Evolutionary conservation across 192 early-diverging fungal species (phyloP).

Genomic region (Glomus cerebriforme): DNA sequence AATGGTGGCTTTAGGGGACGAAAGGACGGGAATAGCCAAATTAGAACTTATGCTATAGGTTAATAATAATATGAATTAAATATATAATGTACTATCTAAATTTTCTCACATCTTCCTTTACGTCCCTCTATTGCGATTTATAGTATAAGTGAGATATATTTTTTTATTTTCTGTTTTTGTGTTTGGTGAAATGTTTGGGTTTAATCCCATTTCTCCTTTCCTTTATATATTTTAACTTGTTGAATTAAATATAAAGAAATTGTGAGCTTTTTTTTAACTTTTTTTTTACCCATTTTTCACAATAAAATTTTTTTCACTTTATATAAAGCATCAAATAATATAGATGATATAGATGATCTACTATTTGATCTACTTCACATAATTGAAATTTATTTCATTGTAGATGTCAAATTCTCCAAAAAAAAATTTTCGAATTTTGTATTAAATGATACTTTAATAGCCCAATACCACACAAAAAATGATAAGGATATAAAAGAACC

Average conservation of each 20-base stretch:
- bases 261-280: background rate
- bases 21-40: background rate
- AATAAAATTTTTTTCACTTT: background rate
- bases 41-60: background rate
- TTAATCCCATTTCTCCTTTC: background rate
- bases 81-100: too few species aligned
- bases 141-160: background rate
- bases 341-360: too few species aligned
- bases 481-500: too few species aligned
- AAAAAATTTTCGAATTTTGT: too few species aligned
- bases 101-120: background rate
- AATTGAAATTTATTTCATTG: too few species aligned
- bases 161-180: background rate
- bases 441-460: too few species aligned
- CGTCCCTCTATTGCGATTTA: background rate
- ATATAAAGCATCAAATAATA: background rate
- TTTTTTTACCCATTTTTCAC: background rate
- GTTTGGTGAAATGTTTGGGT: background rate
- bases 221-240: background rate
- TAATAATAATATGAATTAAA: background rate
- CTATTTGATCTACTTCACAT: too few species aligned
- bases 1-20: background rate
- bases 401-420: too few species aligned
- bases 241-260: background rate
- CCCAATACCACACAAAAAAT: too few species aligned